Evolutionary conservation across 2,329 filamentous ascomycete genomes (phyloP), one percentile per base, ranked within the genome.

Genomic region (Aspergillus floridensis): DNA sequence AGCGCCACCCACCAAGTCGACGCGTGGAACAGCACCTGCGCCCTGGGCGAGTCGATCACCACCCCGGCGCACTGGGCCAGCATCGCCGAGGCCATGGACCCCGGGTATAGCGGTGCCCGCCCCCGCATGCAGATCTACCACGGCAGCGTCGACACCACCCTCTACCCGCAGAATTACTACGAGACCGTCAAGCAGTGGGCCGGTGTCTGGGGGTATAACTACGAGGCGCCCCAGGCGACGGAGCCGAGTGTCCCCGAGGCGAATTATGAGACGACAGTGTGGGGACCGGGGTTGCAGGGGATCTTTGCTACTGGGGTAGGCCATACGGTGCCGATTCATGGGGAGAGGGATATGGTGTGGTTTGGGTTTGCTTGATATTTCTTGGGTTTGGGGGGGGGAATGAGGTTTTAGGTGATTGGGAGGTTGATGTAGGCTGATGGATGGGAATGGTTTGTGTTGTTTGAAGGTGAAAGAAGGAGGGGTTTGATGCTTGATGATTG

Each of bases 91-190:
- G 60, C 56, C 11, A 70, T 70, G 68, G 60, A 69, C 31, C 57
- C 67, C 10, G 67, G 64, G 2, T 69, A 84, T 66, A 73, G 71
- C 16, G 82, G 83, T 2, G 57, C 76, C 0, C 75, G 82, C 2
- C 84, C 84, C 2, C 79, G 77, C 57, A 82, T 87, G 79, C 81
- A 84, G 68, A 79, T 86, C 67, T 86, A 81, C 74, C 84, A 86
- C 67, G 84, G 84, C 46, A 80, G 78, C 41, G 71, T 69, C 2
- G 84, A 86, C 67, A 71, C 70, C 11, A 84, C 79, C 0, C 74
- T 86, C 10, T 74, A 76, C 53, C 80, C 80, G 16, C 77, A 79
- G 65, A 86, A 86, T 71, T 85, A 84, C 66, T 70, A 83, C 44
- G 84, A 87, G 74, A 80, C 80, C 54, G 80, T 84, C 67, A 84